Evolutionary conservation across 331 rosid genomes (phyloP).

Genomic region (Cydonia oblonga): DNA sequence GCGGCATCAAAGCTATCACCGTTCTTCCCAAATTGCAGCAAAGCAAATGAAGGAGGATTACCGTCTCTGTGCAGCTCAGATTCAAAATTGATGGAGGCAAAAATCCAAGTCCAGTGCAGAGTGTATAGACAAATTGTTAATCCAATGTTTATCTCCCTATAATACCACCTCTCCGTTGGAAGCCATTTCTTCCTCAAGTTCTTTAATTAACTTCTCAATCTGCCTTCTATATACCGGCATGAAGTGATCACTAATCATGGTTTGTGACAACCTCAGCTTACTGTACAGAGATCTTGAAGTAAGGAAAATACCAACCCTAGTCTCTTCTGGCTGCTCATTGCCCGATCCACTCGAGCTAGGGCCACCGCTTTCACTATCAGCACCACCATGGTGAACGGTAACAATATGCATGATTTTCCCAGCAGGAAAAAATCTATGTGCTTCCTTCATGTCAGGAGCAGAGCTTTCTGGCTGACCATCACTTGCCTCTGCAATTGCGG

Average conservation of each 20-base stretch:
- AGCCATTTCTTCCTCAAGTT: slow-evolving; percentile 51
- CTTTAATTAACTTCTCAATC: slow-evolving; percentile 65
- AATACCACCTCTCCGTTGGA: slow-evolving; percentile 20
- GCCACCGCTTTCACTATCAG: slow-evolving; percentile 16
- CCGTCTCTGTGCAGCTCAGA: background rate
- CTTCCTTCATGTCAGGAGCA: slow-evolving; percentile 48
- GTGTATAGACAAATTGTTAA: background rate
- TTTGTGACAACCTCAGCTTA: slow-evolving; percentile 77
- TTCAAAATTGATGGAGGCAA: background rate
- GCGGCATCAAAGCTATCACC: background rate
- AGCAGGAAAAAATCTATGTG: slow-evolving; percentile 71
- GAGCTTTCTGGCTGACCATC: slow-evolving; percentile 39
- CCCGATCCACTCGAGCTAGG: slow-evolving; percentile 22
- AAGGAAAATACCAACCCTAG: slow-evolving; percentile 58
- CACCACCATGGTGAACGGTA: slow-evolving; percentile 20
- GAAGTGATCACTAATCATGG: slow-evolving; percentile 91
- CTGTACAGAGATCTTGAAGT: slow-evolving; percentile 75
- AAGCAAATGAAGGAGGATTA: background rate
- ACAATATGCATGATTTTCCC: slow-evolving; percentile 91
- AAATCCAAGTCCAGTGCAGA: background rate
- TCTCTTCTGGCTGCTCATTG: slow-evolving; percentile 35
- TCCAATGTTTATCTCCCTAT: slow-evolving; percentile 11
- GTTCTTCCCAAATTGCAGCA: background rate
- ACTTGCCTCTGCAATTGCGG: slow-evolving; percentile 47
- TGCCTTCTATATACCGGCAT: slow-evolving; percentile 87